Percentiles rank a stretch among this genome's conserved stretches.
These are phyloP conservation scores for Dictyophora rubrovolvata DNA, from an alignment of 768 basidiomycete species.

Conservation along the genomic window DNA sequence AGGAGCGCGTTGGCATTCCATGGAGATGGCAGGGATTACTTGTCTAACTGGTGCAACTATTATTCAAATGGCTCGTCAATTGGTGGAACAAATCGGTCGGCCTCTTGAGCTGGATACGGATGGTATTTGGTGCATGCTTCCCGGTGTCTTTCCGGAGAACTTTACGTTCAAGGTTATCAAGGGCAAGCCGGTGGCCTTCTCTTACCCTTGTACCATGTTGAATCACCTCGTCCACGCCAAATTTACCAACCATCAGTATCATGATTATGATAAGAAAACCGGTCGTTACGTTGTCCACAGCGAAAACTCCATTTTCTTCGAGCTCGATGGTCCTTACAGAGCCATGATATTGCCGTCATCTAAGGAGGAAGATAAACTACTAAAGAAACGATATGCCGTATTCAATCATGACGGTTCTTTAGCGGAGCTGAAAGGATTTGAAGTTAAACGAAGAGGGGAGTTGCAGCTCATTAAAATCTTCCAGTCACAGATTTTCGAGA, in stretches of 20 bases:
- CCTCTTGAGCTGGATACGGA: conserved; percentile 97
- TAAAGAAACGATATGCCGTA: conserved; percentile 98
- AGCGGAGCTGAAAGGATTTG: conserved; percentile 98
- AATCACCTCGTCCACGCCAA: conserved; percentile 93
- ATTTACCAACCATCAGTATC: conserved; percentile 98
- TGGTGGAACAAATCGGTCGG: conserved; percentile 95
- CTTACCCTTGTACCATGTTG: conserved; percentile 98
- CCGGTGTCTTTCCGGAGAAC: conserved; percentile 94
- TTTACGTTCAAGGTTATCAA: conserved; percentile 87
- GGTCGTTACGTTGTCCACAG: conserved; percentile 80
- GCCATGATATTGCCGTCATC: conserved; percentile 99
- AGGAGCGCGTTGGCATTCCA: conserved; percentile 98
- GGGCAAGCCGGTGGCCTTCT: conserved; percentile 82
- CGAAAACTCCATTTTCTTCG: conserved; percentile 99
- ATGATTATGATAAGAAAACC: conserved; percentile 75
- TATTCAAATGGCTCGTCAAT: conserved; percentile 95
- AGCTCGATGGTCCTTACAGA: conserved; percentile 95
- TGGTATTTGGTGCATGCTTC: conserved; percentile 99
- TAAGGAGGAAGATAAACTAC: conserved; percentile 95
- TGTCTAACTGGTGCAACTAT: conserved; percentile 96
- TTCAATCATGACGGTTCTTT: conserved; percentile 96
- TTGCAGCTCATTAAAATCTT: conserved; percentile 99
- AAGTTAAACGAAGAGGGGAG: conserved; percentile 96
- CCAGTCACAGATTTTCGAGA: conserved; percentile 97
- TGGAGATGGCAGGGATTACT: conserved; percentile 99